Base-by-base conservation (phyloP, 257 asterid genomes). In the Penstemon barbatus region DNA sequence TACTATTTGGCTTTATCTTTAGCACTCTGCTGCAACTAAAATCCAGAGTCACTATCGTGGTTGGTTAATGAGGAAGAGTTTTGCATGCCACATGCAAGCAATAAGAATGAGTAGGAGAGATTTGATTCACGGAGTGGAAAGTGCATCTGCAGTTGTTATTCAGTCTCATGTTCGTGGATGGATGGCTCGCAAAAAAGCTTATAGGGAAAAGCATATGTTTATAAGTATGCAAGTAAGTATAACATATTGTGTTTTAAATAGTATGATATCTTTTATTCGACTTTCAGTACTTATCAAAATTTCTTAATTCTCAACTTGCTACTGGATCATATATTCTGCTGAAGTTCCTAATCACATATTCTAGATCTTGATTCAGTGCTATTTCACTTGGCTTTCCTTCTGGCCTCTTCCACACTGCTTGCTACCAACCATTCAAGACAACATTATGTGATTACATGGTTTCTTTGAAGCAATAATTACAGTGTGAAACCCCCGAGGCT, bases 121-220 rank as follows among this genome's bases (percentile, higher is more conserved):
- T 61, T 25, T 25, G 33, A 25, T 25, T 25, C 33, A 25, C 33
- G 2, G 33, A 70, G 75, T 66, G 77, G 79, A 72, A 79, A 58
- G 66, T 46, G 41, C n/a, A 12, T 81, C 96, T 2, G 86, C 86
- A 49, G 74, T 79, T 41, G 65, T 71, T 45, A 83, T 89, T 74
- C 98, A 91, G 75, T 77, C 89, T 70, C 85, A 82, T 81, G 61
- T 80, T 63, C 96, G 95, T 69, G 86, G 94, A 68, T 86, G 92
- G 96, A 77, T 81, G 72, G 87, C 91, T 65, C 80, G 84, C 46
- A 82, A 74, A 86, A 69, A 74, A 53, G 80, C 74, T 70, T 40
- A 58, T 69, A 73, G 72, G 74, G 79, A 79, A 58, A 88, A 71
- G 65, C 41, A 48, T 19, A 67, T 58, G n/a, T 65, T 80, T 48